Conservation (phyloP, 805 yeast species). For the Sugiyamaella americana region DNA sequence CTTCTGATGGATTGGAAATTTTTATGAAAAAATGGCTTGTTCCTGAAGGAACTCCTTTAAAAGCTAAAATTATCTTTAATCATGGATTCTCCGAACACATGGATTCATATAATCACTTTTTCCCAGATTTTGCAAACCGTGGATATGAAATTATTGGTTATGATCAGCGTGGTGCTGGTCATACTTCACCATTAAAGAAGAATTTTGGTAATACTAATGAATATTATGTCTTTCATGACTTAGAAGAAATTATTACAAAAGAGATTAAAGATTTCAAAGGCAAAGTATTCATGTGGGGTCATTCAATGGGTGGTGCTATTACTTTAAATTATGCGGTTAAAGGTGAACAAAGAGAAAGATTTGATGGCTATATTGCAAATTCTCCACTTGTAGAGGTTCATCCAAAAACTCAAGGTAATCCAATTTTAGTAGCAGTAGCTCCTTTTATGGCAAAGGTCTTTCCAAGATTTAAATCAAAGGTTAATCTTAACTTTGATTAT, state of each 20-base stretch:
- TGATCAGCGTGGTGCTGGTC: constrained; percentile 38
- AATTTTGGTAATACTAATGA: constrained; percentile 33
- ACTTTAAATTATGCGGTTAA: constrained; percentile 32
- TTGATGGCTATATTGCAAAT: constrained; percentile 31
- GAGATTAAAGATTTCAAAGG: constrained; percentile 16
- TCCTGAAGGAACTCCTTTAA: constrained; percentile 17
- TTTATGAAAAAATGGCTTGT: constrained; percentile 16
- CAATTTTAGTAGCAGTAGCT: constrained; percentile 22
- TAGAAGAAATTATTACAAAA: constrained; percentile 27
- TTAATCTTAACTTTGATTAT: constrained; percentile 22
- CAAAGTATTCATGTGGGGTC: constrained; percentile 31
- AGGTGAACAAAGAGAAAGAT: constrained; percentile 29
- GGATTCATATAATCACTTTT: constrained; percentile 29
- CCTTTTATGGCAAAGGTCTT: constrained; percentile 24
- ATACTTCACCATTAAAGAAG: constrained; percentile 26
- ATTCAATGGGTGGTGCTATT: constrained; percentile 38
- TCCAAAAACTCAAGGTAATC: constrained; percentile 23
- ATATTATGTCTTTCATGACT: constrained; percentile 27
- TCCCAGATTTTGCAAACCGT: constrained; percentile 24
- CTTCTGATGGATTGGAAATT: constrained; percentile 14
- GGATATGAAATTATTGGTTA: constrained; percentile 34
- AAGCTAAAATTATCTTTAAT: constrained; percentile 30
- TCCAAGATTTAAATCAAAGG: constrained; percentile 26
- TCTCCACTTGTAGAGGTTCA: constrained; percentile 31
- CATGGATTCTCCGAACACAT: constrained; percentile 36